These are phyloP conservation scores for Candida tammaniensis DNA, from an alignment of 805 yeast genomes.

Conservation along the genomic window DNA sequence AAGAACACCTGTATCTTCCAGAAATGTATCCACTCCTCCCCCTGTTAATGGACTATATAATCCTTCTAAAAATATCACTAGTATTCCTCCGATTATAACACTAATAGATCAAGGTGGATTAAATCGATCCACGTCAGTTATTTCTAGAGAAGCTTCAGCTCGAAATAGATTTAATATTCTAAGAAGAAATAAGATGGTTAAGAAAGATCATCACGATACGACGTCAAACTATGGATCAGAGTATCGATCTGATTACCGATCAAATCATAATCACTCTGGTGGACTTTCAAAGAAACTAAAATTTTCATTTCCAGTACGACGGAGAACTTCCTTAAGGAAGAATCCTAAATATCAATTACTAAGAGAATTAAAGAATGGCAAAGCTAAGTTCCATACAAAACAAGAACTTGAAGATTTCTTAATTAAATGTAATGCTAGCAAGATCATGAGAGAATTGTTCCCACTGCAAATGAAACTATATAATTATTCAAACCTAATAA, in stretches of 20 bases:
- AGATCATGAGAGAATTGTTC: constrained; percentile 24
- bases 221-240: too few species aligned
- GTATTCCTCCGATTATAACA: constrained; percentile 23
- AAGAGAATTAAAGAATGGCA: constrained; percentile 8
- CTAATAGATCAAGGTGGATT: constrained; percentile 18
- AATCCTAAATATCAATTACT: constrained; percentile 11
- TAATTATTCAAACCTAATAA: constrained; percentile 16
- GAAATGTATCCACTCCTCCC: constrained; percentile 6
- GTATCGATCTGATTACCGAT: too few species aligned
- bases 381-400: constrained; percentile 20
- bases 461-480: constrained; percentile 28
- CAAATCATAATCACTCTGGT: constrained; percentile 7
- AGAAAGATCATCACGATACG: too few species aligned
- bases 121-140: constrained; percentile 25
- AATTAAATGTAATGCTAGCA: constrained; percentile 16
- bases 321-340: constrained; percentile 30
- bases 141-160: constrained; percentile 29
- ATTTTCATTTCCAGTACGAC: constrained; percentile 33
- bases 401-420: constrained; percentile 21
- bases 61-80: neutral
- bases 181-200: constrained; percentile 26
- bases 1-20: neutral
- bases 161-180: constrained; percentile 29
- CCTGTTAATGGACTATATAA: too few species aligned
- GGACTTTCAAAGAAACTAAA: constrained; percentile 1